Percentiles rank a stretch among this genome's conserved stretches.
Conservation (phyloP, 805 yeast genomes). For the Candida qinlingensis region DNA sequence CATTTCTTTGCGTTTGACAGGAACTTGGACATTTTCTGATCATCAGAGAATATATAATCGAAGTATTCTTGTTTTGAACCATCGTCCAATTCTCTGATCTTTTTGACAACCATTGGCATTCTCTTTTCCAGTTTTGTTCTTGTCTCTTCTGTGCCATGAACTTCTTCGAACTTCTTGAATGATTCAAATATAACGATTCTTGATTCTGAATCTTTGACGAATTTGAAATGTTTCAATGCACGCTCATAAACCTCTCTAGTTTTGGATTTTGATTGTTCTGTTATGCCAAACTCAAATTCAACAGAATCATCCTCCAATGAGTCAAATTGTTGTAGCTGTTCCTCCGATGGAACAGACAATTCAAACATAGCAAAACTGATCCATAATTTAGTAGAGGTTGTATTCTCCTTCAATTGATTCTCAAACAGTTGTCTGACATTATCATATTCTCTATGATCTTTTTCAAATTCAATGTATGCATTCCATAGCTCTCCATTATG, state of each 20-base stretch:
- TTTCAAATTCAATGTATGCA: conserved; percentile 50
- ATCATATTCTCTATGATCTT: conserved; percentile 53
- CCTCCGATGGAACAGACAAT: conserved; percentile 52
- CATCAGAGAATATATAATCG: conserved; percentile 68
- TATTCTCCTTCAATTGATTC: conserved; percentile 29
- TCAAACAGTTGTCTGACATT: conserved; percentile 49
- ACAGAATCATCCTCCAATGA: conserved; percentile 34
- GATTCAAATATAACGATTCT: conserved; percentile 55
- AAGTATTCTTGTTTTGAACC: conserved; percentile 48
- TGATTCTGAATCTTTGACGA: conserved; percentile 30
- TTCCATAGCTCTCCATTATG: conserved; percentile 26
- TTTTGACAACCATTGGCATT: conserved; percentile 49
- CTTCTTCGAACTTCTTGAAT: conserved; percentile 56
- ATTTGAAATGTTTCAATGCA: conserved; percentile 44
- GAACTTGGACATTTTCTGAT: conserved; percentile 35
- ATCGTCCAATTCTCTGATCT: conserved; percentile 34
- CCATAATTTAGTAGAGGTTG: conserved; percentile 43
- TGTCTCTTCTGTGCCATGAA: conserved; percentile 48
- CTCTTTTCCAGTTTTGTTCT: conserved; percentile 34
- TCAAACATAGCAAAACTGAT: conserved; percentile 69
- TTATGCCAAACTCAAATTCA: conserved; percentile 45
- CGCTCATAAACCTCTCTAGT: conserved; percentile 53
- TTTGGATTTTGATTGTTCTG: conserved; percentile 42
- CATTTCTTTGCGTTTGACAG: conserved; percentile 46
- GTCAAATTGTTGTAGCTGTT: conserved; percentile 38